Conservation (phyloP, 2,329 filamentous ascomycete species). For the Aureobasidium sp. region DNA sequence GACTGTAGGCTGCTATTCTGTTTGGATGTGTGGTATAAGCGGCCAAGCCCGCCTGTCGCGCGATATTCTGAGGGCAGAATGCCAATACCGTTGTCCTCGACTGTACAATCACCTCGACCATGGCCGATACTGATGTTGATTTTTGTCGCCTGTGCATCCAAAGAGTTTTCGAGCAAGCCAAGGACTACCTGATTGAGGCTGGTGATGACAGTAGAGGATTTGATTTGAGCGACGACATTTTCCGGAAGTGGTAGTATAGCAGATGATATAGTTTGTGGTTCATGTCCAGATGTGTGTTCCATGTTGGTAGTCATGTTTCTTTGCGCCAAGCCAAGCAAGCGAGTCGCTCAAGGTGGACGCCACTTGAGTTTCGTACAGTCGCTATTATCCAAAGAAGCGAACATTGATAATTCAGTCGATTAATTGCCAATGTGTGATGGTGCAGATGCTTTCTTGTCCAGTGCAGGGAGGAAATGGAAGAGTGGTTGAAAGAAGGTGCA, state of each 20-base stretch:
- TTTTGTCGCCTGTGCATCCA: constrained; percentile 69
- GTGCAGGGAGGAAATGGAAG: background rate
- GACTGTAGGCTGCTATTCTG: constrained; percentile 37
- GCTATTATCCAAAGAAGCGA: background rate
- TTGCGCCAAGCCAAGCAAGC: background rate
- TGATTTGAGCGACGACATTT: constrained; percentile 69
- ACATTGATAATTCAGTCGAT: background rate
- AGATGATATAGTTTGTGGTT: background rate
- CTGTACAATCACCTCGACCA: constrained; percentile 62
- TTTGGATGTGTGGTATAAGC: constrained; percentile 66
- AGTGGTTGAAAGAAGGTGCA: background rate
- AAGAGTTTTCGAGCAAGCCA: constrained; percentile 71
- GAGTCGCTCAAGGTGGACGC: constrained; percentile 3
- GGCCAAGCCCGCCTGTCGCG: constrained; percentile 63
- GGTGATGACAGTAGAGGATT: constrained; percentile 73
- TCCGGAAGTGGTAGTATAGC: constrained; percentile 51
- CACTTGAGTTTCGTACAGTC: constrained; percentile 3
- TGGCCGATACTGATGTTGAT: constrained; percentile 70
- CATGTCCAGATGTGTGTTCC: background rate
- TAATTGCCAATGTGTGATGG: background rate
- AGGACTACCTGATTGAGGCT: constrained; percentile 64
- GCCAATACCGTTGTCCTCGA: constrained; percentile 80
- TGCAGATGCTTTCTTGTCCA: background rate
- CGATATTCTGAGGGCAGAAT: constrained; percentile 68
- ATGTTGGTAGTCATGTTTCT: background rate